Conservation (phyloP, 73 alveolate species). For the Paramecium pentaurelia region DNA sequence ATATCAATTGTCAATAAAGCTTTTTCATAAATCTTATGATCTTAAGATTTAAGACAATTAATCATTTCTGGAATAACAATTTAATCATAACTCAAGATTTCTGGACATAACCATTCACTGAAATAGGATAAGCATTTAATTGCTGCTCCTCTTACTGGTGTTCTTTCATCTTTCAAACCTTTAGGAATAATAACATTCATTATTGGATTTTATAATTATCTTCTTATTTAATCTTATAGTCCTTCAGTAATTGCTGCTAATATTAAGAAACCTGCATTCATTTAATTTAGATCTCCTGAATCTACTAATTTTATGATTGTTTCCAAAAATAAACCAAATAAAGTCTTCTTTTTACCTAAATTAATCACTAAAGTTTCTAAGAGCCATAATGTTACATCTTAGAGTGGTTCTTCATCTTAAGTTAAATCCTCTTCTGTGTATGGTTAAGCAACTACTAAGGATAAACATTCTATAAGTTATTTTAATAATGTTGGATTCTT, state of each 20-base stretch:
- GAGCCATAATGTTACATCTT: constrained; percentile 62
- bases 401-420: constrained; percentile 52
- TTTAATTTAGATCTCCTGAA: constrained; percentile 41
- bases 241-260: constrained; percentile 59
- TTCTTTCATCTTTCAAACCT: constrained; percentile 51
- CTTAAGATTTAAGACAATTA: background rate
- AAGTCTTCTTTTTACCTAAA: constrained; percentile 32
- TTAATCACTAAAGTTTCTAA: constrained; percentile 21
- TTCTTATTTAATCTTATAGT: constrained; percentile 37
- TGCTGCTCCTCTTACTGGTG: constrained; percentile 60
- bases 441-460: constrained; percentile 55
- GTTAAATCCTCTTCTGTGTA: constrained; percentile 41
- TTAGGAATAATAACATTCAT: constrained; percentile 57
- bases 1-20: constrained; percentile 58
- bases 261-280: constrained; percentile 59
- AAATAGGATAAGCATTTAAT: constrained; percentile 55
- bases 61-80: constrained; percentile 49
- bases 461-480: constrained; percentile 43
- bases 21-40: constrained; percentile 53
- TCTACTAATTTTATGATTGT: constrained; percentile 37
- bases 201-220: constrained; percentile 45
- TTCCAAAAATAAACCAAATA: constrained; percentile 45
- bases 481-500: constrained; percentile 40
- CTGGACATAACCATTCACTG: constrained; percentile 59
- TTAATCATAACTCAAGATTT: constrained; percentile 33